Base-by-base conservation (phyloP, 768 basidiomycete genomes). In the Goffeauzyma gilvescens region DNA sequence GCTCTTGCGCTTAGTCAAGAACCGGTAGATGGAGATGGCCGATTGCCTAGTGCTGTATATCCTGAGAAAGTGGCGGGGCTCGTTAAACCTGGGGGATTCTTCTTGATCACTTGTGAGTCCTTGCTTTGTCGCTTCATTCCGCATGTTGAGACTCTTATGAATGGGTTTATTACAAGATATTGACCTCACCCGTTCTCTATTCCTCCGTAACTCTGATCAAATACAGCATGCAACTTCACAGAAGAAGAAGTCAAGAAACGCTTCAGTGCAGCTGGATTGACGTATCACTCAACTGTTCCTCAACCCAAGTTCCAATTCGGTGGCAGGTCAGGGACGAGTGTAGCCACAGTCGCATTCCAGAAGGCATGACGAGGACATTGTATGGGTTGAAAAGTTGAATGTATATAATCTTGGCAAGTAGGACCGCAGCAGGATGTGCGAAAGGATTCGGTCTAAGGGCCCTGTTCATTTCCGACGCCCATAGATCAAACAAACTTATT, bases 101-200 rank as follows among this genome's bases (percentile, higher is more conserved):
- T 67, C 50, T 52, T 67, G 36, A 67, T 67, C 44, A 67, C 66
- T 8, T 64, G 65, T 51, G 26, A 17, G 42, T 37, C 12, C n/a
- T n/a, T n/a, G n/a, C n/a, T n/a, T n/a, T n/a, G n/a, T n/a, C n/a
- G n/a, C n/a, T n/a, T n/a, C n/a, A n/a, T n/a, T n/a, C n/a, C n/a
- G n/a, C n/a, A n/a, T n/a, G n/a, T n/a, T n/a, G n/a, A n/a, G n/a
- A n/a, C n/a, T n/a, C n/a, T n/a, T n/a, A n/a, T n/a, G n/a, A n/a
- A n/a, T n/a, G n/a, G n/a, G n/a, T n/a, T n/a, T n/a, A n/a, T n/a
- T n/a, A n/a, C n/a, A n/a, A n/a, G n/a, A n/a, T n/a, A n/a, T n/a
- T n/a, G n/a, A n/a, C n/a, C n/a, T n/a, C n/a, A n/a, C n/a, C n/a
- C n/a, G n/a, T n/a, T n/a, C n/a, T n/a, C n/a, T n/a, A n/a, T n/a